phyloP scores from a whole-genome alignment of 169 alveolate genomes.

The Plasmodium vivax region DNA sequence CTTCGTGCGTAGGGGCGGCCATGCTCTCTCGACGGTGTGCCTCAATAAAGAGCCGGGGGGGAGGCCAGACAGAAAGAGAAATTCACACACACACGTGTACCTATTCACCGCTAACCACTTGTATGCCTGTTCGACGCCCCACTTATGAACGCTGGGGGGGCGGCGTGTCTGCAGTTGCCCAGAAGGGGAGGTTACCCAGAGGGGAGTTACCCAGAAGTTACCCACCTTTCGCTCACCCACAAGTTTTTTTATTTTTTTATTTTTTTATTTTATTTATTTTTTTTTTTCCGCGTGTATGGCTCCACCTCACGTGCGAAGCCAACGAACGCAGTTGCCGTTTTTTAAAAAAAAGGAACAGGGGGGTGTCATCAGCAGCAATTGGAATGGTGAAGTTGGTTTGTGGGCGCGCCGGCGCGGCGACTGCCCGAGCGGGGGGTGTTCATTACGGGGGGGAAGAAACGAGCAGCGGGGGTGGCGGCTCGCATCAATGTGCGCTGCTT shows the following conservation, averaged over 20 bases:
- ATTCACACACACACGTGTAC: background rate
- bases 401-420: background rate
- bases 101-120: background rate
- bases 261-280: no score
- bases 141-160: background rate
- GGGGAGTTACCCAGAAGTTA: background rate
- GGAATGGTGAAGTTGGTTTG: background rate
- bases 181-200: background rate
- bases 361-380: background rate
- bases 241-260: no score
- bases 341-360: background rate
- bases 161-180: background rate
- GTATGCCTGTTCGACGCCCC: background rate
- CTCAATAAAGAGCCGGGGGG: background rate
- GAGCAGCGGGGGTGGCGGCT: background rate
- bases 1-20: background rate
- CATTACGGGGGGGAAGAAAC: background rate
- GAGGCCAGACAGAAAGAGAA: background rate
- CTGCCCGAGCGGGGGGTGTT: background rate
- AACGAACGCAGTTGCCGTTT: background rate
- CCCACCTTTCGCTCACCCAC: background rate
- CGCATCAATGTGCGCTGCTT: background rate
- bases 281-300: background rate
- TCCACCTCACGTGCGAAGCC: no score
- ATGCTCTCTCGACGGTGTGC: background rate